A percentile compares a stretch with the other conserved stretches of the same genome.
Evolutionary conservation across 352 stramenopile genomes (phyloP).

Genomic region (Globisporangium abappressorium): DNA sequence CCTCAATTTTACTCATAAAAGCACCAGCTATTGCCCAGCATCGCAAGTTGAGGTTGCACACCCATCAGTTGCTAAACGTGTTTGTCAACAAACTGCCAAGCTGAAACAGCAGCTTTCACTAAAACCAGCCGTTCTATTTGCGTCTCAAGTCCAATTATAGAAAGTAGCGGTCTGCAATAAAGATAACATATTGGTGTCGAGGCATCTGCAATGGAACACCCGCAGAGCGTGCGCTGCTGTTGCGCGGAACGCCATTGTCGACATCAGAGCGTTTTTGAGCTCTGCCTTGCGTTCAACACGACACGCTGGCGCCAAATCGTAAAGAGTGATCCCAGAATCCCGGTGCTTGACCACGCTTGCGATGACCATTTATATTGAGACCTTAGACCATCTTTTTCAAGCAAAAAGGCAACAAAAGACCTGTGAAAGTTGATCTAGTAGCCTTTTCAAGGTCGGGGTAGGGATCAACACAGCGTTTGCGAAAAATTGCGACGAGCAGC

Average conservation of each 20-base stretch:
- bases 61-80: not conserved
- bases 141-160: not conserved
- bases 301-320: not conserved
- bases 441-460: not conserved
- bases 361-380: no score
- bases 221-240: not conserved
- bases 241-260: not conserved
- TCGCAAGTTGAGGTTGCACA: conserved; percentile 6
- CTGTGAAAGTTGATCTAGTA: not conserved
- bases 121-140: not conserved
- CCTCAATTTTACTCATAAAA: not conserved
- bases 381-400: no score
- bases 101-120: no score
- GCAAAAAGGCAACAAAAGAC: not conserved
- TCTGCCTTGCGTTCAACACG: not conserved
- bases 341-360: no score
- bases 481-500: not conserved
- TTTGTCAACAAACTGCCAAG: not conserved
- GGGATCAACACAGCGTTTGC: not conserved
- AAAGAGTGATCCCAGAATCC: not conserved
- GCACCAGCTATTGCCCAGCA: not conserved
- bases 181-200: not conserved
- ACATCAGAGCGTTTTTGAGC: not conserved
- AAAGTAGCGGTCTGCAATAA: not conserved
- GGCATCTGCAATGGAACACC: not conserved